These are phyloP conservation scores for Dispira simplex DNA, from an alignment of 192 early-diverging fungal genomes.

Conservation along the genomic window DNA sequence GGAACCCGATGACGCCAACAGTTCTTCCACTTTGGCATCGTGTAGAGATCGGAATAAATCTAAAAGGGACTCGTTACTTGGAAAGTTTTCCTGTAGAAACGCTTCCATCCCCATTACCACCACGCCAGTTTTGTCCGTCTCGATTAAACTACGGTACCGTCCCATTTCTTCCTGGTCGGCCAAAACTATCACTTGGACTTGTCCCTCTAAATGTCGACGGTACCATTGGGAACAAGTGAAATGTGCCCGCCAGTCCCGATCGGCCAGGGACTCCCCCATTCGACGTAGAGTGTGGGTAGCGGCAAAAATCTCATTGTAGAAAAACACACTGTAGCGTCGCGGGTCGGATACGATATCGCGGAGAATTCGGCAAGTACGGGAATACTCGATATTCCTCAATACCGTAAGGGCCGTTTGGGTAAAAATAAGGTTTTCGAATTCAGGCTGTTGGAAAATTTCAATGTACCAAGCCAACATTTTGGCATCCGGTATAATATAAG, in stretches of 20 bases:
- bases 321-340: slow-evolving; percentile 36
- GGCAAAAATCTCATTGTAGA: slow-evolving; percentile 51
- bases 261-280: slow-evolving; percentile 20
- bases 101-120: slow-evolving; percentile 9
- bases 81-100: slow-evolving; percentile 4
- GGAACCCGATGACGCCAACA: background rate
- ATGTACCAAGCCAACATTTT: slow-evolving; percentile 30
- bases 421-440: slow-evolving; percentile 45
- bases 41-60: background rate
- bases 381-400: slow-evolving; percentile 39
- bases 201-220: slow-evolving; percentile 25
- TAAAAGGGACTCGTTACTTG: background rate
- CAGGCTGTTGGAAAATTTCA: slow-evolving; percentile 51
- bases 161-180: slow-evolving; percentile 16
- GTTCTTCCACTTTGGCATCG: background rate
- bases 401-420: slow-evolving; percentile 44
- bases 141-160: slow-evolving; percentile 14
- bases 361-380: slow-evolving; percentile 40
- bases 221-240: slow-evolving; percentile 40
- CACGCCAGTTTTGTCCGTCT: slow-evolving; percentile 12
- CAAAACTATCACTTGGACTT: slow-evolving; percentile 26
- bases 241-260: slow-evolving; percentile 39
- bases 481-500: background rate
- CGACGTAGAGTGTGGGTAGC: slow-evolving; percentile 21
- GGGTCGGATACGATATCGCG: slow-evolving; percentile 41